Percentiles rank a stretch among this genome's conserved stretches.
These are phyloP conservation scores for Penicillium mononematosum DNA, from an alignment of 495 filamentous ascomycete species.

Conservation along the genomic window DNA sequence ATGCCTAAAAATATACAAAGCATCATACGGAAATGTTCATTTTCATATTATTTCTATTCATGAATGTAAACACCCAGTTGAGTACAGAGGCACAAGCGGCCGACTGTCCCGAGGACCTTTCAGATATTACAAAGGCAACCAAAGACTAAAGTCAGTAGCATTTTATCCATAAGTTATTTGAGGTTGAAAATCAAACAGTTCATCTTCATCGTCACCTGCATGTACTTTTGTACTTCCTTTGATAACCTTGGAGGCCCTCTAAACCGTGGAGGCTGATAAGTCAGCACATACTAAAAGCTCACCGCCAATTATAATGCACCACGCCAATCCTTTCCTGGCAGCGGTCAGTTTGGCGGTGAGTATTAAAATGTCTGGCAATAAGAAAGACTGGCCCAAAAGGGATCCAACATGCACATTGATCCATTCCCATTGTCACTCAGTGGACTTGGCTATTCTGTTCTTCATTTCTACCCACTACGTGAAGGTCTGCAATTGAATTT, in stretches of 20 bases:
- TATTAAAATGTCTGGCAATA: slow-evolving; percentile 22
- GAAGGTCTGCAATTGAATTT: not conserved
- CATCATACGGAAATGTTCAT: not conserved
- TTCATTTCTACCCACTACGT: slow-evolving; percentile 1
- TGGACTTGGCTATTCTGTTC: not conserved
- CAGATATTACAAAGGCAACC: too few species aligned
- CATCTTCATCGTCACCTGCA: not conserved
- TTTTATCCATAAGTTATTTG: not conserved
- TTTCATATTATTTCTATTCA: too few species aligned
- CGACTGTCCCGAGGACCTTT: not conserved
- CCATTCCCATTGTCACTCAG: slow-evolving; percentile 9
- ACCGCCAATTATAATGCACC: slow-evolving; percentile 3
- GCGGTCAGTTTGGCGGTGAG: slow-evolving; percentile 20
- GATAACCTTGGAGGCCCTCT: slow-evolving; percentile 11
- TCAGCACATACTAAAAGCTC: slow-evolving; percentile 1
- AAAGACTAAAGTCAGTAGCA: not conserved
- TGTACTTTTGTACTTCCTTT: too few species aligned
- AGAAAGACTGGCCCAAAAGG: slow-evolving; percentile 23
- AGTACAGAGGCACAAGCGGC: not conserved
- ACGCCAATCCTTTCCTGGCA: not conserved
- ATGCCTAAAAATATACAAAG: not conserved
- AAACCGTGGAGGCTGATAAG: slow-evolving; percentile 8
- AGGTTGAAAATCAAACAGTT: not conserved
- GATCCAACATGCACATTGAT: slow-evolving; percentile 30
- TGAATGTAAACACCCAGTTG: too few species aligned